A percentile compares a stretch with the other conserved stretches of the same genome.
Evolutionary conservation across 2,329 filamentous ascomycete species (phyloP).

Genomic region (Ascochyta fabae): DNA sequence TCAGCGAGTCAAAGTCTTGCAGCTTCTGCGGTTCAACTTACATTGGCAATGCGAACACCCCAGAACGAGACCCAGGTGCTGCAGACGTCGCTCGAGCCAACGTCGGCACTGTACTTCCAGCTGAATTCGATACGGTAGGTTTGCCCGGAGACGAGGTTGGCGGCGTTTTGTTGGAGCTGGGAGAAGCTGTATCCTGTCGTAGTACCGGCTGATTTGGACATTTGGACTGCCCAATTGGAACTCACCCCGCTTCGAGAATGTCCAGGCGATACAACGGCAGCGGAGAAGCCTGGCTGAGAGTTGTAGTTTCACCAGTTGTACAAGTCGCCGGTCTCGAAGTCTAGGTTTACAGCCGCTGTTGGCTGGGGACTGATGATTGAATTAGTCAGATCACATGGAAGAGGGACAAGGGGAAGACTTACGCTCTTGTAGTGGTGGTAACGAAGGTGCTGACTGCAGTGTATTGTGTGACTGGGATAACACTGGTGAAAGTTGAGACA

Average conservation of each 20-base stretch:
- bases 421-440: not conserved
- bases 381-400: not conserved
- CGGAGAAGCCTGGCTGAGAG: not conserved
- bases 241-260: not conserved
- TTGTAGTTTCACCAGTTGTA: not conserved
- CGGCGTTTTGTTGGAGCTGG: not conserved
- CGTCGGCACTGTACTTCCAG: not conserved
- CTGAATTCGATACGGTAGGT: conserved; percentile 1
- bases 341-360: not conserved
- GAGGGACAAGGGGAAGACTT: not conserved
- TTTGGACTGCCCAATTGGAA: not conserved
- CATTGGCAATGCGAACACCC: not conserved
- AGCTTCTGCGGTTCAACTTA: not conserved
- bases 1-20: too few relatives aligned
- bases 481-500: not conserved
- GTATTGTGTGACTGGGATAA: not conserved
- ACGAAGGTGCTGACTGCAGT: not conserved
- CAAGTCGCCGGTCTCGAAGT: not conserved
- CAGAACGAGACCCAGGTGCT: not conserved
- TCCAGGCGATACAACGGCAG: not conserved
- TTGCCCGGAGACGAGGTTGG: not conserved
- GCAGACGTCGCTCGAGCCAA: not conserved
- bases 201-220: not conserved
- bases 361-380: not conserved
- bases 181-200: not conserved